Evolutionary conservation across 495 filamentous ascomycete species (phyloP).

Genomic region (Penicillium subrubescens): DNA sequence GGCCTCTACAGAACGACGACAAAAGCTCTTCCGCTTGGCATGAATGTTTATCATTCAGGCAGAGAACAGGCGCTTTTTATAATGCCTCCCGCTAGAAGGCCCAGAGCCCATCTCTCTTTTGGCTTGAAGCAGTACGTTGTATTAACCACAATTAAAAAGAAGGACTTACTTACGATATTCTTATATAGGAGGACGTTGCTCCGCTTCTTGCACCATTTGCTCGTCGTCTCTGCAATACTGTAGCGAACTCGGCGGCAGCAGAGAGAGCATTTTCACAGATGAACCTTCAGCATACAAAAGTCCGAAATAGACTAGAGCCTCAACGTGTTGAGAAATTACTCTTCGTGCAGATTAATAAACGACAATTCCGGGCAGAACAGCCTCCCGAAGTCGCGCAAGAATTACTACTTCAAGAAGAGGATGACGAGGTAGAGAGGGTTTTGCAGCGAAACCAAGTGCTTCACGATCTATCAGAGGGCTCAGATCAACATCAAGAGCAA

Average conservation of each 20-base stretch:
- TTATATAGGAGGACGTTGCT: constrained; percentile 3
- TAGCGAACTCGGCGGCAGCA: constrained; percentile 3
- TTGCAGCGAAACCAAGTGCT: constrained; percentile 1
- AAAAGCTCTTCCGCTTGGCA: constrained; percentile 3
- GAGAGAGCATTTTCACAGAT: constrained; percentile 8
- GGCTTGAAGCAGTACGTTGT: constrained; percentile 1
- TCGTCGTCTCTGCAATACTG: constrained; percentile 7
- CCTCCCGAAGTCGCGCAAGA: not conserved
- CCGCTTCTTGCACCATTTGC: constrained; percentile 7
- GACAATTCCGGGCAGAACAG: not conserved
- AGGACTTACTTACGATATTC: not conserved
- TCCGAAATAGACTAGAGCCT: constrained; percentile 3
- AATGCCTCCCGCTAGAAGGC: constrained; percentile 4
- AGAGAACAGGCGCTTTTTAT: constrained; percentile 4
- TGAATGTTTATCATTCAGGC: constrained; percentile 1
- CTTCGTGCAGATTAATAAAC: not conserved
- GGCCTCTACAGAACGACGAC: constrained; percentile 8
- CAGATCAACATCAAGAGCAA: not conserved
- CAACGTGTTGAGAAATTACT: constrained; percentile 2
- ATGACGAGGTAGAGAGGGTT: constrained; percentile 4
- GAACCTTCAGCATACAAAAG: constrained; percentile 7
- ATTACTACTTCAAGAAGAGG: constrained; percentile 2
- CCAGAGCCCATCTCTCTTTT: constrained; percentile 5
- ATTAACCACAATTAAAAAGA: not conserved
- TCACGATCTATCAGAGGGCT: constrained; percentile 3